Percentiles rank a stretch among this genome's conserved stretches.
phyloP scores from a whole-genome alignment of 805 yeast genomes.

The Jamesozyma rosinii region DNA sequence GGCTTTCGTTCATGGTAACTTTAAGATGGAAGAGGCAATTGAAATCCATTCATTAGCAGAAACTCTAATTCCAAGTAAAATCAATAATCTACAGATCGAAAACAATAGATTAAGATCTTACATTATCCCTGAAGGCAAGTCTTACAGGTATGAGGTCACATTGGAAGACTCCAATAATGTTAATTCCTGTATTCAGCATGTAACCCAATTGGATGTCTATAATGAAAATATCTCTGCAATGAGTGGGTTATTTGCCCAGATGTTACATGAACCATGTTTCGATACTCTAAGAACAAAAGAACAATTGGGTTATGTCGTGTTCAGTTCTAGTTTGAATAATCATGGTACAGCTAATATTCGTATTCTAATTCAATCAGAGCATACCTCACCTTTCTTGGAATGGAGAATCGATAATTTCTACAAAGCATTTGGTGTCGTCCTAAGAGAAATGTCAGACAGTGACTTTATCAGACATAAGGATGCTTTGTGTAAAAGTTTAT shows the following conservation, averaged over 20 bases:
- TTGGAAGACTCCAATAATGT: slow-evolving; percentile 61
- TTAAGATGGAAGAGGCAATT: slow-evolving; percentile 44
- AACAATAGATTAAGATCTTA: slow-evolving; percentile 33
- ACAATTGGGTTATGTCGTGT: slow-evolving; percentile 91
- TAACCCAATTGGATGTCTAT: slow-evolving; percentile 57
- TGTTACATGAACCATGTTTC: slow-evolving; percentile 80
- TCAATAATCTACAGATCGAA: slow-evolving; percentile 25
- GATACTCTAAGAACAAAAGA: slow-evolving; percentile 85
- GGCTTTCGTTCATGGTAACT: slow-evolving; percentile 70
- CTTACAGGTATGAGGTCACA: slow-evolving; percentile 39
- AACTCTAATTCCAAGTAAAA: slow-evolving; percentile 37
- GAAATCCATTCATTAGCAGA: slow-evolving; percentile 39
- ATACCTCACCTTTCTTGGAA: slow-evolving; percentile 63
- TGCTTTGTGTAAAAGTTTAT: slow-evolving; percentile 55
- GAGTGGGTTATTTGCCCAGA: slow-evolving; percentile 60
- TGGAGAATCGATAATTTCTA: slow-evolving; percentile 67
- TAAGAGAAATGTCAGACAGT: slow-evolving; percentile 46
- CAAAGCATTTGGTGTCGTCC: slow-evolving; percentile 35
- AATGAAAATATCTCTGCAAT: slow-evolving; percentile 36
- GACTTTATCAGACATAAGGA: slow-evolving; percentile 62
- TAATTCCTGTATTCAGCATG: slow-evolving; percentile 77
- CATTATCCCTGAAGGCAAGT: slow-evolving; percentile 33
- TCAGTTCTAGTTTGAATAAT: slow-evolving; percentile 59
- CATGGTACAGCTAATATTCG: slow-evolving; percentile 55
- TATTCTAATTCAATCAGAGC: slow-evolving; percentile 76